Base-by-base conservation (phyloP, 2,329 filamentous ascomycete genomes). In the Aspergillus chevalieri region DNA sequence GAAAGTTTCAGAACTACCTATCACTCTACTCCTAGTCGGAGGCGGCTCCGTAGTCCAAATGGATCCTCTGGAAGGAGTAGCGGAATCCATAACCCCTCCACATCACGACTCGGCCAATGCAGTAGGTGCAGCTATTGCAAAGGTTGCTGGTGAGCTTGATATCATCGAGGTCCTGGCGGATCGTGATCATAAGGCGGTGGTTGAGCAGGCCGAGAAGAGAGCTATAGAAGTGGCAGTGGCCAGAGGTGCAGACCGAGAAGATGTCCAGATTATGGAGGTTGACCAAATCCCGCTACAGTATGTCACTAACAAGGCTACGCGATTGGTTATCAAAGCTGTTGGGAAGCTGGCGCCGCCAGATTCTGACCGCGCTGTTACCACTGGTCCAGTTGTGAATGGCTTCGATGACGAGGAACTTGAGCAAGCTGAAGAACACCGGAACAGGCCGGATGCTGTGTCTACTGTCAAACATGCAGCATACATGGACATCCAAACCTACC, bases 101-200 rank as follows among this genome's bases (percentile, higher is more conserved):
- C 76, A 75, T 45, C 70, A 78, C 26, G 78, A 78, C 49, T 78
- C 77, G 0, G 80, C 80, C 3, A 84, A 83, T 60, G 80, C 81
- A 0, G 77, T 84, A 2, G 81, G 81, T 5, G 80, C 81, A 1
- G 81, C 81, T 0, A 80, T 81, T 28, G 78, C 77, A 2, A 78
- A 78, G 47, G 74, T 81, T 0, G 74, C 74, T 2, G 78, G 77
- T 0, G 73, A 75, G 8, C 66, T 81, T 2, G 79, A 82, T 48
- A 65, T 75, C 1, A 74, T 81, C n/a, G 71, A 77, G 52, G 73
- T 76, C 8, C 56, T 73, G 14, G 69, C 72, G 19, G 69, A 53
- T 14, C 52, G 55, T 17, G 53, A 55, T 26, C 57, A 59, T 26
- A 55, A 50, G 12, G 47, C 47, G 3, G 56, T 61, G 8, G 44